phyloP scores from a whole-genome alignment of 129 eudicot genomes.

The Escallonia rubra region DNA sequence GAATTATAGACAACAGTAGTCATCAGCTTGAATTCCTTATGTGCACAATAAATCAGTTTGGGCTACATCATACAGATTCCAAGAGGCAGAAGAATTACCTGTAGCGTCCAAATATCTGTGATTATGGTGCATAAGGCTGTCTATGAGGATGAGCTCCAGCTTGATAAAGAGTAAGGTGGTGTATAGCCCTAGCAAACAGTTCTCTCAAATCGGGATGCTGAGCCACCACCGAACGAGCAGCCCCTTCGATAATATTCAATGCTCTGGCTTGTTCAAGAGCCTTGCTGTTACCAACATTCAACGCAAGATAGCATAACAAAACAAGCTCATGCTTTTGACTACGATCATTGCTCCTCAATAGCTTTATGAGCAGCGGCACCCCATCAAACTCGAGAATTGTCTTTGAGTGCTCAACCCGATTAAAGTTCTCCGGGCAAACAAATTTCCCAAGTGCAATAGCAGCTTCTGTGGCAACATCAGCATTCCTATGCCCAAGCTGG shows the following conservation, averaged over 20 bases:
- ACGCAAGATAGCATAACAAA: conserved; percentile 58
- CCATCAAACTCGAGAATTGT: conserved; percentile 59
- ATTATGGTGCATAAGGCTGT: conserved; percentile 23
- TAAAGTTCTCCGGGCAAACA: conserved; percentile 52
- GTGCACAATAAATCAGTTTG: too few species aligned
- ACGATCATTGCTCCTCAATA: conserved; percentile 43
- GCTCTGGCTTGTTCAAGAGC: conserved; percentile 58
- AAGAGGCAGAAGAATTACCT: too few species aligned
- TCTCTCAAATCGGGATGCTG: conserved; percentile 58
- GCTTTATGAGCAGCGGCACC: conserved; percentile 35
- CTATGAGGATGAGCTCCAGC: conserved; percentile 38
- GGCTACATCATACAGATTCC: too few species aligned
- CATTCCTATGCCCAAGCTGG: conserved; percentile 34
- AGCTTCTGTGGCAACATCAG: conserved; percentile 48
- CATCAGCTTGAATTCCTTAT: too few species aligned
- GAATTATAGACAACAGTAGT: too few species aligned
- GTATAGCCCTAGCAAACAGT: conserved; percentile 43
- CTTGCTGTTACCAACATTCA: conserved; percentile 51
- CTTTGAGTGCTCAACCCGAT: conserved; percentile 56
- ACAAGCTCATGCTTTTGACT: conserved; percentile 38
- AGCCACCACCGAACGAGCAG: conserved; percentile 38
- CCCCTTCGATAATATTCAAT: conserved; percentile 52
- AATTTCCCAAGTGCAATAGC: conserved; percentile 55
- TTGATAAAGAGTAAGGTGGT: conserved; percentile 59
- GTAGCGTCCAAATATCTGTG: too few species aligned